These are phyloP conservation scores for Phytophthora fragariaefolia DNA, from an alignment of 352 stramenopile genomes.

Conservation along the genomic window DNA sequence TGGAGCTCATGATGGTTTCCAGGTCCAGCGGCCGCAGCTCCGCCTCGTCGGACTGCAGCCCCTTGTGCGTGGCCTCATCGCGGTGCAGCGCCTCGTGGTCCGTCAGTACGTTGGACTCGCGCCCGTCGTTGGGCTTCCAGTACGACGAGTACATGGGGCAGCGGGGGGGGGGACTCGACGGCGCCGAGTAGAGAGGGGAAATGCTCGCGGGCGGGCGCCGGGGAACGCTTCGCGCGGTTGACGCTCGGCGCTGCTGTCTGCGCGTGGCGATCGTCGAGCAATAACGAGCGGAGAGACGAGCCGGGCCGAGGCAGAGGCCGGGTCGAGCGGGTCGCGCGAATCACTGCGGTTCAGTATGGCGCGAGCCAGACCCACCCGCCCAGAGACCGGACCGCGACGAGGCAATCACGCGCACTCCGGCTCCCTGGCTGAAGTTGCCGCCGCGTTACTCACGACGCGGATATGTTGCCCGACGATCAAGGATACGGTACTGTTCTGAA, in stretches of 20 bases:
- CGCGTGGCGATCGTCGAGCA: background rate
- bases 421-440: constrained; percentile 22
- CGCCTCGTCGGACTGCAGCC: constrained; percentile 83
- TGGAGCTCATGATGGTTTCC: constrained; percentile 89
- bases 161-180: constrained; percentile 25
- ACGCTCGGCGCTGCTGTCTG: constrained; percentile 3
- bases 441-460: constrained; percentile 9
- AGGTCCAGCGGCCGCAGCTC: constrained; percentile 81
- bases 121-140: constrained; percentile 75
- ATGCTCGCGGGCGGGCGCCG: constrained; percentile 18
- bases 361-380: constrained; percentile 2
- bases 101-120: constrained; percentile 76
- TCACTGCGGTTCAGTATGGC: constrained; percentile 13
- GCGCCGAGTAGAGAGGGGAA: constrained; percentile 41
- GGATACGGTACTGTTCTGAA: background rate
- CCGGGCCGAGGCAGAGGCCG: constrained; percentile 17
- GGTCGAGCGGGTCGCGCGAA: constrained; percentile 3
- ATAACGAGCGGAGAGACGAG: constrained; percentile 37
- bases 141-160: constrained; percentile 92
- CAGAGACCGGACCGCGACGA: constrained; percentile 26
- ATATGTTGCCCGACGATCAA: too few species aligned
- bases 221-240: constrained; percentile 18
- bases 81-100: constrained; percentile 87
- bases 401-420: constrained; percentile 23
- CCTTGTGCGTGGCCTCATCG: constrained; percentile 78